Base-by-base conservation (phyloP, 306 rosid species). In the Vigna nakashimae region DNA sequence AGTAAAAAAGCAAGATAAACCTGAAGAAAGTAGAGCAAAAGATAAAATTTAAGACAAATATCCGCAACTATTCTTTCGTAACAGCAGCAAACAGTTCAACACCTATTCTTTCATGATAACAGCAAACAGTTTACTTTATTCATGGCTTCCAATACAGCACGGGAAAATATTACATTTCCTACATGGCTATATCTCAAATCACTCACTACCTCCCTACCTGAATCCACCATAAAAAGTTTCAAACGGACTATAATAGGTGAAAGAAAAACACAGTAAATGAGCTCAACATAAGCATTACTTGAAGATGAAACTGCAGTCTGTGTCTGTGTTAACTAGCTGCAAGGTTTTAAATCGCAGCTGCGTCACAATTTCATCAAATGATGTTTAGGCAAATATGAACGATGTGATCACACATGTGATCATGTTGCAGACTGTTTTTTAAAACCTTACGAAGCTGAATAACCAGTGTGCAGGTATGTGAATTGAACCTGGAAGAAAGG, bases 401-500 rank as follows among this genome's bases (percentile, higher is more conserved):
- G 30, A 18, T 18, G 30, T 1, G 14, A 10, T 13, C 3, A 18
- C 59, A 17, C 3, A 18, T 53, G 59, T 18, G 28, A 8, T 53
- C 28, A 53, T 7, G 60, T 20, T 53, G 20, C 14, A 17, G 4
- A 55, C 30, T 20, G 30, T 20, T 18, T 17, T 55, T 20, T 20
- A 55, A 55, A 55, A 55, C 63, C 34, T 56, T 56, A 0, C 6
- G 16, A 1, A 24, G 42, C 7, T 59, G 45, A 74, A 51, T 26
- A 16, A 67, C 53, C 71, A 46, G 81, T 56, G 63, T 34, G 58
- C 76, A 85, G 71, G 60, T 26, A 46, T 67, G 13, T 57, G 79
- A 81, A 64, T 55, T 18, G 75, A 76, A 89, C 56, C 92, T 73
- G 94, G 94, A 88, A 89, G 94, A 91, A 89, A 89, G 97, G 92